Evolutionary conservation across 495 filamentous ascomycete species (phyloP).

Genomic region (Podospora pseudoanserina): DNA sequence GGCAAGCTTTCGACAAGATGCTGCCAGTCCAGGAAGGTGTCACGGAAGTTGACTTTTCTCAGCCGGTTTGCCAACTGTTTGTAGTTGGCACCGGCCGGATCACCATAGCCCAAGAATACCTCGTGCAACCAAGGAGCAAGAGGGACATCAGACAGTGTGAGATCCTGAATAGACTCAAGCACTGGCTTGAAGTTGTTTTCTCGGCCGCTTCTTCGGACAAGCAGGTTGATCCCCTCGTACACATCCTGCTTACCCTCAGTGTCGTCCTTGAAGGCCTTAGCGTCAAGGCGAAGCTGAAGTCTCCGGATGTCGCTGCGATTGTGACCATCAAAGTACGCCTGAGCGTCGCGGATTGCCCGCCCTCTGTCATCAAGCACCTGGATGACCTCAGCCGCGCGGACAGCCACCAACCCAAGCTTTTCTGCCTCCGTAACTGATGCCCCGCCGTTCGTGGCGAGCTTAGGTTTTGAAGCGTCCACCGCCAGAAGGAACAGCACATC

Average conservation of each 20-base stretch:
- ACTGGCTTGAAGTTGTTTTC: slow-evolving; percentile 99
- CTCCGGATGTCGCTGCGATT: slow-evolving; percentile 54
- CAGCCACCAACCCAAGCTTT: slow-evolving; percentile 60
- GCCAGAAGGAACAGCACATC: slow-evolving; percentile 88
- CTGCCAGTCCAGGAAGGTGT: slow-evolving; percentile 94
- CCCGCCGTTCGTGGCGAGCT: slow-evolving; percentile 53
- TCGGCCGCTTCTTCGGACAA: slow-evolving; percentile 77
- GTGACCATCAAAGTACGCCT: slow-evolving; percentile 42
- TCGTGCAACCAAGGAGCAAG: slow-evolving; percentile 92
- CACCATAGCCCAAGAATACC: slow-evolving; percentile 93
- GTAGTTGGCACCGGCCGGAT: slow-evolving; percentile 83
- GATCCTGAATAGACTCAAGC: slow-evolving; percentile 81
- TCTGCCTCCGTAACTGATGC: slow-evolving; percentile 49
- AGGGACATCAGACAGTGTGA: slow-evolving; percentile 80
- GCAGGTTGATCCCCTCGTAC: slow-evolving; percentile 81
- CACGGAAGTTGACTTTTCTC: slow-evolving; percentile 76
- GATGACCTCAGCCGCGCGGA: slow-evolving; percentile 82
- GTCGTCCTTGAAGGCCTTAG: slow-evolving; percentile 74
- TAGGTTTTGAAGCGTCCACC: slow-evolving; percentile 57
- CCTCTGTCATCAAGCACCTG: slow-evolving; percentile 90
- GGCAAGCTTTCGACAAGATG: slow-evolving; percentile 87
- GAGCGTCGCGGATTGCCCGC: slow-evolving; percentile 60
- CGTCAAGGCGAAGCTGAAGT: slow-evolving; percentile 78
- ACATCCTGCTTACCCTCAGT: slow-evolving; percentile 71
- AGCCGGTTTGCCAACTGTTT: slow-evolving; percentile 75